Base-by-base conservation (phyloP, 306 rosid species). In the Cucurbita ficifolia region DNA sequence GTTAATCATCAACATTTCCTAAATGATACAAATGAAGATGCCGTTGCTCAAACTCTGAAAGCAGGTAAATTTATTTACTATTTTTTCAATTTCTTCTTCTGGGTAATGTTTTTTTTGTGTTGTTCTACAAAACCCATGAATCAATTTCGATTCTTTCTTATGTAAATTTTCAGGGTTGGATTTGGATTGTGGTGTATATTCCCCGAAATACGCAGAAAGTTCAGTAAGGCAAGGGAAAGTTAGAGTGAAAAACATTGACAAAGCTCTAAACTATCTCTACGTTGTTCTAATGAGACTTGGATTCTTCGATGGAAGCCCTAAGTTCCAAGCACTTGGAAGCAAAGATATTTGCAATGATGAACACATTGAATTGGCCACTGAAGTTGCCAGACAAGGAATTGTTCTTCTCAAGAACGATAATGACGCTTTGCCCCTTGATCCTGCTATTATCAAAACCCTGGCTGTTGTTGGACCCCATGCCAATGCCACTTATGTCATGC, bases 281-380 rank as follows among this genome's bases (percentile, higher is more conserved):
- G 75, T 91, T 52, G 96, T 89, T 69, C 80, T 89, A 4, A 84
- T 89, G 93, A 87, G 96, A 77, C 81, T 91, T 5, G 93, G 96
- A 33, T 89, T 86, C 73, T 91, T 91, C 52, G 93, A 89, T 68
- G 92, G 88, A 46, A 74, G 82, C 55, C 91, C 90, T 0, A 86
- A 82, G 46, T 89, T 83, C 56, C 83, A 88, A 73, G 82, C 84
- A 7, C 90, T 91, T 73, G 97, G 96, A 0, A 84, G 84, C 8
- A 68, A 84, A 1, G 88, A 91, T 83, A 88, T 89, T 18, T 91
- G 97, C 70, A 76, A 88, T 7, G 24, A 75, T 22, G 83, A 82
- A 4, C 84, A 91, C 51, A 88, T 86, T 17, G 46, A 75, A 48
- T 49, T 87, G 74, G 88, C 93, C 8, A 76, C 87, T 74, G 93